Evolutionary conservation across 805 yeast species (phyloP), one percentile per base, ranked within the genome.

Genomic region (Brettanomyces custersianus): DNA sequence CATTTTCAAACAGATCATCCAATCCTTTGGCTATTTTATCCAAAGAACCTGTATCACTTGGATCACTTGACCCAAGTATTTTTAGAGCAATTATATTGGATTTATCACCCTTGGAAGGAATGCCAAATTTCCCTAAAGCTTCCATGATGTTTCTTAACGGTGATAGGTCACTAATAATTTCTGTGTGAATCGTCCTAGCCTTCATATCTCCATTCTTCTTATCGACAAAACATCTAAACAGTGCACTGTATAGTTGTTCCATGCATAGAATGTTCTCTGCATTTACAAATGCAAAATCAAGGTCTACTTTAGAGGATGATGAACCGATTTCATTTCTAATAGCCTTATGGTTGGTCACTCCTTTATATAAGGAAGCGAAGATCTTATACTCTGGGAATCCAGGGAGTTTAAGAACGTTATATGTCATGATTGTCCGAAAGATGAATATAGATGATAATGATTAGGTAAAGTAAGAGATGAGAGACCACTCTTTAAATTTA

Each of bases 71-170:
- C 10, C 56, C 54, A 19, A 62, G 29, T 2, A 80, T 63, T 41
- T 72, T 73, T n/a, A 81, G 50, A 9, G 69, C 74, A 4, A 80
- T 49, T 5, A 82, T 38, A 19, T 33, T 18, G 9, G 22, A 24
- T 11, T 63, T 60, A 0, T 49, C 49, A 3, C 74, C 56, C 4
- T 61, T 59, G 22, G 67, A 70, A 35, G 74, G 72, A 13, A 84
- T 65, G 9, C 95, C 95, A 57, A 82, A 81, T 46, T 71, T 65
- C 43, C 68, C 72, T 42, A 84, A 62, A 1, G 86, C 79, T 40
- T 84, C 92, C 62, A 73, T 68, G 27, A 80, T 77, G 50, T 80
- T 82, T 45, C 75, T 77, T 6, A 74, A 68, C 2, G 90, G 85
- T 2, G 87, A 74, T 40, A 85, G 59, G 39, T 77, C 72, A 48